Percentiles rank a stretch among this genome's conserved stretches.
Evolutionary conservation across 2,329 filamentous ascomycete species (phyloP).

Genomic region (Pseudogymnoascus sp.): DNA sequence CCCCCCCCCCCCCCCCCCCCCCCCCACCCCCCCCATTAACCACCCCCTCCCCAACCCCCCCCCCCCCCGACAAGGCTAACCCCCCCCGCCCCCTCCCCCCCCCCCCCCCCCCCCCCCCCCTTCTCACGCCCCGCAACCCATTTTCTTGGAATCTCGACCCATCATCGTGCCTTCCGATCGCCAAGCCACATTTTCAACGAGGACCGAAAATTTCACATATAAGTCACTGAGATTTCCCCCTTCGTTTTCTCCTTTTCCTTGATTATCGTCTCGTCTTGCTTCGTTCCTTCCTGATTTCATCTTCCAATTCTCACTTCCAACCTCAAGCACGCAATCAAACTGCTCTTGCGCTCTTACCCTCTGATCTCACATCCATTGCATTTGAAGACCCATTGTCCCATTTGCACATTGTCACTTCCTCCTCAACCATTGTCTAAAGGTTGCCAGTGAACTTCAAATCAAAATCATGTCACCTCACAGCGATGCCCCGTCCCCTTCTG

Average conservation of each 20-base stretch:
- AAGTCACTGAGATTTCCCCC: background rate
- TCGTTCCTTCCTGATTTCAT: background rate
- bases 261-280: background rate
- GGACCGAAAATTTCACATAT: background rate
- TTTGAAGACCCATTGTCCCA: constrained; percentile 4
- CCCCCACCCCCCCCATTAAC: too few species aligned
- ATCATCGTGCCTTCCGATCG: constrained; percentile 5
- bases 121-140: background rate
- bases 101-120: too few species aligned
- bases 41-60: too few species aligned
- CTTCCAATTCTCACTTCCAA: background rate
- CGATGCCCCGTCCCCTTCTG: constrained; percentile 38
- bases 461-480: constrained; percentile 38
- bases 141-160: constrained; percentile 7
- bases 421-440: background rate
- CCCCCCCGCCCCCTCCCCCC: too few species aligned
- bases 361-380: background rate
- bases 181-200: background rate
- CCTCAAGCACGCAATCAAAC: background rate
- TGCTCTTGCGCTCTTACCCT: background rate
- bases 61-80: too few species aligned
- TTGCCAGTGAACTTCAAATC: background rate
- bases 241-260: background rate
- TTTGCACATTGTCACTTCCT: background rate
- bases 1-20: too few species aligned